Base-by-base conservation (phyloP, 345 rosid species). In the Boechera retrofracta region DNA sequence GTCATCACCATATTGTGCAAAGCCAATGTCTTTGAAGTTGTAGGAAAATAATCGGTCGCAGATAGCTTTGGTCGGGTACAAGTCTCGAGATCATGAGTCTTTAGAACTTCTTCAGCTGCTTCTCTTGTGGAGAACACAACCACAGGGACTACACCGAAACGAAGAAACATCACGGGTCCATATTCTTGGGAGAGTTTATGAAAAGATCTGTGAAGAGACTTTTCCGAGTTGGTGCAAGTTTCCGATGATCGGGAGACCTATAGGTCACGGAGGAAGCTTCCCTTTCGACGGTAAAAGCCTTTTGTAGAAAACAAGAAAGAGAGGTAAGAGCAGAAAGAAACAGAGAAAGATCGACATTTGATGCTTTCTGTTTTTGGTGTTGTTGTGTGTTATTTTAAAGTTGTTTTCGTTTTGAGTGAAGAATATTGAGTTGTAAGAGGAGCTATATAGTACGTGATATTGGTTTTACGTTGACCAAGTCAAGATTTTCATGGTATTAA, bases 81-180 rank as follows among this genome's bases (percentile, higher is more conserved):
- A 54, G 58, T 54, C 58, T 54, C 58, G 21, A 26, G 32, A 54
- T 53, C 58, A 10, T 53, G 33, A 53, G 58, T 53, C 26, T 49
- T 49, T 0, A 49, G 26, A 7, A 49, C 54, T 49, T 49, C 54
- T 49, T 49, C 54, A 3, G 54, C 54, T 18, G 28, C 54, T 18
- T 49, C 54, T 49, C 3, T 49, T 49, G 54, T 7, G 9, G 54
- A 49, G 54, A 49, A 7, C 10, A 49, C 54, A 7, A 18, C 26
- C 26, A 49, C 28, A 49, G 28, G 54, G 28, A 49, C 74, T 3
- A 42, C 64, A 2, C 89, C 91, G 0, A 85, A 81, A 2, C 56
- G 81, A 31, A 88, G 70, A 53, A 65, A 75, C 87, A 90, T 72
- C 61, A 86, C 84, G 0, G 82, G 85, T 8, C 89, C 91, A 4